Conservation (phyloP, 345 rosid genomes). For the Citrus maxima region DNA sequence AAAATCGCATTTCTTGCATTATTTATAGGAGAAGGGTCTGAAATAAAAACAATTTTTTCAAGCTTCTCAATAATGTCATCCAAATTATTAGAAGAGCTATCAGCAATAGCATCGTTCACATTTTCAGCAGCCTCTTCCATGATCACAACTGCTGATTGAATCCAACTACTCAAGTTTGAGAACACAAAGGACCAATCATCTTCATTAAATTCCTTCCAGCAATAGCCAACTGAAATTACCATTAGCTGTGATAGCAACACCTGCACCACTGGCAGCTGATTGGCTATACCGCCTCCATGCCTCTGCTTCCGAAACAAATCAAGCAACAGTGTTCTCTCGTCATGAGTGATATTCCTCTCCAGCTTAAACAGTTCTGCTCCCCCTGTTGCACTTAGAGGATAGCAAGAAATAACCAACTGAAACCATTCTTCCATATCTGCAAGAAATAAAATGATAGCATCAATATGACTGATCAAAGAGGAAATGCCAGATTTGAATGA, state of each 20-base stretch:
- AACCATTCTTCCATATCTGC: constrained; percentile 89
- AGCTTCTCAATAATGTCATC: constrained; percentile 47
- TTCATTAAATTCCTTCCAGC: constrained; percentile 72
- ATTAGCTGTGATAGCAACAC: constrained; percentile 61
- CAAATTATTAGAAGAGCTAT: constrained; percentile 34
- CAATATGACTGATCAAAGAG: neutral
- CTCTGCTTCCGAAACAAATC: constrained; percentile 82
- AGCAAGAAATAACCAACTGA: constrained; percentile 76
- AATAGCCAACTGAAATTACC: constrained; percentile 71
- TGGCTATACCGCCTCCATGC: constrained; percentile 35
- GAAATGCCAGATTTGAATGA: constrained; percentile 11
- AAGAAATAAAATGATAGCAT: neutral
- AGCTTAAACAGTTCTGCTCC: constrained; percentile 48
- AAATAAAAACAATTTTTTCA: constrained; percentile 44
- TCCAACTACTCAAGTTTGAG: constrained; percentile 58
- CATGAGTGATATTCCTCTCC: constrained; percentile 49
- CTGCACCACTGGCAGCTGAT: constrained; percentile 51
- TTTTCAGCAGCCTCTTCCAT: constrained; percentile 89
- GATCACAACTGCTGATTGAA: constrained; percentile 82
- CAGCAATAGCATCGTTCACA: constrained; percentile 52
- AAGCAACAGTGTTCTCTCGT: constrained; percentile 63
- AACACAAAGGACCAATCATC: constrained; percentile 90
- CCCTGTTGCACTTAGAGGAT: constrained; percentile 46
- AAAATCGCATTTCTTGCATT: constrained; percentile 65
- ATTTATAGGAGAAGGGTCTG: constrained; percentile 47